A percentile compares a stretch with the other conserved stretches of the same genome.
Conservation (phyloP, 495 filamentous ascomycete species). For the Penicillium coffeae region DNA sequence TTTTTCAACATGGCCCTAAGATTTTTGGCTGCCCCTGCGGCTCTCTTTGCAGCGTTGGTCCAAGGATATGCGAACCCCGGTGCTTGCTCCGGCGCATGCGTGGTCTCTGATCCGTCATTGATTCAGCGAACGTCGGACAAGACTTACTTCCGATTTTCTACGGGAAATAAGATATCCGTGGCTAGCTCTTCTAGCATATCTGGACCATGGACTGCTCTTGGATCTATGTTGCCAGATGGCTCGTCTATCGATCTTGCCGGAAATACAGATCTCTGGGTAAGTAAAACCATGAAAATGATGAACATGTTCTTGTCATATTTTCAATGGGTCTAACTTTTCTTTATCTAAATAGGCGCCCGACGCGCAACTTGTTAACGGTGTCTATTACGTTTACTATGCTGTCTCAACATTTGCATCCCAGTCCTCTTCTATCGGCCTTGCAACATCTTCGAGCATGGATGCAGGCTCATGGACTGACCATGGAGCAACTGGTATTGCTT, state of each 20-base stretch:
- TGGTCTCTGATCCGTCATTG: conserved; percentile 61
- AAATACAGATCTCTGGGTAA: conserved; percentile 62
- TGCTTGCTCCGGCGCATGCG: conserved; percentile 57
- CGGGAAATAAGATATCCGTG: conserved; percentile 61
- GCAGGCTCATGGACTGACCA: conserved; percentile 53
- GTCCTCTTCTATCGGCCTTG: conserved; percentile 63
- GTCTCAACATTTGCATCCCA: conserved; percentile 66
- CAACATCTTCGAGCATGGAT: conserved; percentile 60
- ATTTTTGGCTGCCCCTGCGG: neutral
- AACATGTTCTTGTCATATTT: neutral
- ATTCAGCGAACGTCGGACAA: conserved; percentile 60
- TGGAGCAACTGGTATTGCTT: conserved; percentile 50
- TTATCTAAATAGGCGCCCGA: conserved; percentile 57
- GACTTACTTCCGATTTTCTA: conserved; percentile 71
- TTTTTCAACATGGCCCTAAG: conserved; percentile 10
- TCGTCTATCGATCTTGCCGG: conserved; percentile 59
- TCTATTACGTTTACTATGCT: conserved; percentile 70
- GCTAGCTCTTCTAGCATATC: conserved; percentile 54
- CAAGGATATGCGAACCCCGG: conserved; percentile 52
- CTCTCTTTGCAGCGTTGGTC: conserved; percentile 22
- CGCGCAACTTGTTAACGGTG: conserved; percentile 47
- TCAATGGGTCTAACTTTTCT: neutral
- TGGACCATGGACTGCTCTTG: conserved; percentile 64
- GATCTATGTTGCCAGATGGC: conserved; percentile 54
- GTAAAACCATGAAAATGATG: conserved; percentile 5